phyloP scores from a whole-genome alignment of 2,329 filamentous ascomycete species.

The Cyphellophora europaea region DNA sequence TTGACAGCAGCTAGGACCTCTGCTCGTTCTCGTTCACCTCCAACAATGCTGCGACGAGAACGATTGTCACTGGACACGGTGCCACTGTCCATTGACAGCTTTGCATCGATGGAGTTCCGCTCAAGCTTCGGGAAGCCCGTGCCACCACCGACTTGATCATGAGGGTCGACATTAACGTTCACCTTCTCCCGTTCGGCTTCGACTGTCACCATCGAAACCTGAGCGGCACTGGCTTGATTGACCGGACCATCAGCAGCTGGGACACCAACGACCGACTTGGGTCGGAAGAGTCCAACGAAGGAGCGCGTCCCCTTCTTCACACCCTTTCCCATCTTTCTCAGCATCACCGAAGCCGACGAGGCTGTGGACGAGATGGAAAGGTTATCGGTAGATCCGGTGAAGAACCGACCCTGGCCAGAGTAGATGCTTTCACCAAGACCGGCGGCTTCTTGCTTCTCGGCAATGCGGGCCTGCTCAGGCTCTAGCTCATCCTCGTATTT shows the following conservation, averaged over 20 bases:
- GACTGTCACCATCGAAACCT: slow-evolving; percentile 90
- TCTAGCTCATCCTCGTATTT: slow-evolving; percentile 61
- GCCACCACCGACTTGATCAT: slow-evolving; percentile 58
- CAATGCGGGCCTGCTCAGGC: slow-evolving; percentile 84
- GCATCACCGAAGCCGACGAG: slow-evolving; percentile 40
- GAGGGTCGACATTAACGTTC: slow-evolving; percentile 62
- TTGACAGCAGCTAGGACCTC: slow-evolving; percentile 87
- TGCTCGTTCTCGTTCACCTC: slow-evolving; percentile 79
- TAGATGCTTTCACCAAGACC: slow-evolving; percentile 94
- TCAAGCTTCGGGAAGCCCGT: slow-evolving; percentile 81
- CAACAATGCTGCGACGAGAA: slow-evolving; percentile 78
- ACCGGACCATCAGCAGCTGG: slow-evolving; percentile 60
- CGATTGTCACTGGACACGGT: slow-evolving; percentile 36
- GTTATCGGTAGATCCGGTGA: slow-evolving; percentile 88
- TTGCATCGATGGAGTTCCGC: slow-evolving; percentile 65
- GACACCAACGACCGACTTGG: slow-evolving; percentile 80
- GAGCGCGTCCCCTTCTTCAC: slow-evolving; percentile 91
- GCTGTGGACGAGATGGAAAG: slow-evolving; percentile 46
- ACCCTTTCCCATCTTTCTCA: slow-evolving; percentile 97
- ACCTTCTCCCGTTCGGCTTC: slow-evolving; percentile 84
- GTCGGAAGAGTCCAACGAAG: slow-evolving; percentile 85
- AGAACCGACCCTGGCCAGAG: slow-evolving; percentile 71
- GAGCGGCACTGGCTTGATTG: slow-evolving; percentile 61
- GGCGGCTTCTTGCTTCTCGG: slow-evolving; percentile 80
- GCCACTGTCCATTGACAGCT: slow-evolving; percentile 24